A percentile compares a stretch with the other conserved stretches of the same genome.
Evolutionary conservation across 139 green algal species (phyloP).

Genomic region (Chlorella sp.): DNA sequence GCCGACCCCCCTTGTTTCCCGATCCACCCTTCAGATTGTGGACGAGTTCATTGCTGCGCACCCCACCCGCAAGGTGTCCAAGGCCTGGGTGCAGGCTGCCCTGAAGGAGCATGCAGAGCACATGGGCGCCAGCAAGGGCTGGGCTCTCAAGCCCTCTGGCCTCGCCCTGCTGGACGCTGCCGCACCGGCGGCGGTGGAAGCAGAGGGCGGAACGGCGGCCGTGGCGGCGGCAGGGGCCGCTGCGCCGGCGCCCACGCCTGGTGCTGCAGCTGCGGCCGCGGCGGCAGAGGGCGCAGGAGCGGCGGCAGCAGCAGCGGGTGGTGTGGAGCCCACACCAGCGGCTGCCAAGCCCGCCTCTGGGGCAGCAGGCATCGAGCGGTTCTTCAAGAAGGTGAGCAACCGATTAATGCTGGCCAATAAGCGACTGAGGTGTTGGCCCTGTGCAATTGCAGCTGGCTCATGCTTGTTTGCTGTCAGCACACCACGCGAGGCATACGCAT

Average conservation of each 20-base stretch:
- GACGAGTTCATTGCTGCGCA: constrained; percentile 58
- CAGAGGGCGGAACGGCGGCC: not conserved
- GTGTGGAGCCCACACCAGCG: not conserved
- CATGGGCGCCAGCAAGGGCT: constrained; percentile 5
- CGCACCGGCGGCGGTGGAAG: not conserved
- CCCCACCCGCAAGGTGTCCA: constrained; percentile 44
- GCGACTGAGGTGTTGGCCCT: too few relatives aligned
- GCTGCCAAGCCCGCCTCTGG: not conserved
- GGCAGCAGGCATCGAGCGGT: constrained; percentile 1
- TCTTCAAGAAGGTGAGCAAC: not conserved
- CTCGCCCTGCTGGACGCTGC: not conserved
- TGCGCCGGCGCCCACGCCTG: not conserved
- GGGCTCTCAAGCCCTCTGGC: not conserved
- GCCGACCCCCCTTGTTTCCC: not conserved
- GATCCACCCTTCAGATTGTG: constrained; percentile 36
- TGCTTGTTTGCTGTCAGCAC: too few relatives aligned
- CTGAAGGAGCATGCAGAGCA: constrained; percentile 53
- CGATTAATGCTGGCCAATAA: too few relatives aligned
- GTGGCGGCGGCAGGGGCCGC: not conserved
- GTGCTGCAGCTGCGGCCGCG: too few relatives aligned
- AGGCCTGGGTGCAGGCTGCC: constrained; percentile 58
- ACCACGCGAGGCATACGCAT: too few relatives aligned
- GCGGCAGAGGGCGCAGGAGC: too few relatives aligned
- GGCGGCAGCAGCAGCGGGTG: not conserved
- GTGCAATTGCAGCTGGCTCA: too few relatives aligned